Base-by-base conservation (phyloP, 495 filamentous ascomycete species). In the Xylaria palmicola region DNA sequence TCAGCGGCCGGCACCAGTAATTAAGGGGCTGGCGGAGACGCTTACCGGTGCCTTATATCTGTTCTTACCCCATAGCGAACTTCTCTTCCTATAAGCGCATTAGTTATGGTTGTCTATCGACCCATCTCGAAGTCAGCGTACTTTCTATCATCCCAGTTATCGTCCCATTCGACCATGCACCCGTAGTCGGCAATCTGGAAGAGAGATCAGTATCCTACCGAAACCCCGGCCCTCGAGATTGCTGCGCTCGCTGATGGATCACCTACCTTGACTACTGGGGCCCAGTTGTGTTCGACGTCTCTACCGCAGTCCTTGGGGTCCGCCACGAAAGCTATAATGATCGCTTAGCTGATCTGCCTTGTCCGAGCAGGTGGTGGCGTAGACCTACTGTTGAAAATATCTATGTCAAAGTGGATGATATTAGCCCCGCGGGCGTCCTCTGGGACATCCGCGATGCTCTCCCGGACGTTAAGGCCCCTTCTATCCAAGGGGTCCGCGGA, bases 181-280 rank as follows among this genome's bases (percentile, higher is more conserved):
- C 57, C 57, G 24, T 60, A 60, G 24, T 60, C 57, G 26, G 36
- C 57, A 52, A 60, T 52, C 57, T 60, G 30, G 32, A n/a, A 17
- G 10, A 30, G 27, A 30, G 15, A 43, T 60, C 8, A 52, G 34
- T 44, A 43, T 9, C 17, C 8, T 0, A 32, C n/a, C 7, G 7
- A 29, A 20, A 7, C 15, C 34, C 17, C 48, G 10, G 39, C 1
- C 9, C 1, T 22, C 34, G 9, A n/a, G n/a, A n/a, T n/a, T n/a
- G 26, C 6, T 15, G 9, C 3, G 34, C 13, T 36, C 10, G 10
- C 13, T 24, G 12, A 22, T 20, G 10, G 36, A 22, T 5, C 19
- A 2, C 47, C 44, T 32, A 60, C 57, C 19, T 60, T 60, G 27
- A 34, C 4, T 43, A 43, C 12, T 1, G 57, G 57, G 17, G 10